Conservation (phyloP, 164 flowering plant genomes). For the Malania oleifera region DNA sequence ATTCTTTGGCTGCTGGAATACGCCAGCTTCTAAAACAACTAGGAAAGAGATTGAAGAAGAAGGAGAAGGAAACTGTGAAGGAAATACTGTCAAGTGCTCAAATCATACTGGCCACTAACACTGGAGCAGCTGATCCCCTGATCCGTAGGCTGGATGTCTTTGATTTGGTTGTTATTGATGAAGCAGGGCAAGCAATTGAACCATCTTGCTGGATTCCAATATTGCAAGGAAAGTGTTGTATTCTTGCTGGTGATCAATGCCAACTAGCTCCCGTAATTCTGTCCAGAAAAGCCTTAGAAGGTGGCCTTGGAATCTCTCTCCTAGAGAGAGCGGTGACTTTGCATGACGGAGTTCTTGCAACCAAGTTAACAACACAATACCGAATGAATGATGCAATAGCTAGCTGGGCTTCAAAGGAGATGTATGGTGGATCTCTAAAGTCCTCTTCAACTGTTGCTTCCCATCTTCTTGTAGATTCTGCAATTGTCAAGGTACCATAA, state of each 20-base stretch:
- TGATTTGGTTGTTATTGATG: conserved; percentile 88
- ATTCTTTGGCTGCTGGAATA: conserved; percentile 89
- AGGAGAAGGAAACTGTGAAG: conserved; percentile 77
- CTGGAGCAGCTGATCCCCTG: conserved; percentile 83
- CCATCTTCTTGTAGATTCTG: conserved; percentile 85
- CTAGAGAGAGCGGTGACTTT: conserved; percentile 69
- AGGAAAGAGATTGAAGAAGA: conserved; percentile 68
- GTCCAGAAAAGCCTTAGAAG: conserved; percentile 79
- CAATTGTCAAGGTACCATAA: conserved; percentile 71
- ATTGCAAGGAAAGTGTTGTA: conserved; percentile 77
- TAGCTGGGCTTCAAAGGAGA: conserved; percentile 94
- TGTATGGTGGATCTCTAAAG: conserved; percentile 69
- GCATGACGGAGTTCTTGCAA: conserved; percentile 63
- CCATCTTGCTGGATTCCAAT: conserved; percentile 93
- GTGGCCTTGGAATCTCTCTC: conserved; percentile 87
- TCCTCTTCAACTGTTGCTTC: conserved; percentile 63
- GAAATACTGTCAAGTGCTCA: conserved; percentile 71
- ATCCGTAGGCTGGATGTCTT: conserved; percentile 60
- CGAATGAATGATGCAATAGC: conserved; percentile 92
- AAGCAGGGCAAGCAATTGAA: conserved; percentile 94
- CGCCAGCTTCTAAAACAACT: conserved; percentile 92
- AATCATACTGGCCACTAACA: conserved; percentile 83
- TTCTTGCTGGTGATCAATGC: conserved; percentile 86
- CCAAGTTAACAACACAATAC: conserved; percentile 70
- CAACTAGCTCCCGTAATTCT: conserved; percentile 88